Base-by-base conservation (phyloP, 169 alveolate species). In the Eimeria acervulina region DNA sequence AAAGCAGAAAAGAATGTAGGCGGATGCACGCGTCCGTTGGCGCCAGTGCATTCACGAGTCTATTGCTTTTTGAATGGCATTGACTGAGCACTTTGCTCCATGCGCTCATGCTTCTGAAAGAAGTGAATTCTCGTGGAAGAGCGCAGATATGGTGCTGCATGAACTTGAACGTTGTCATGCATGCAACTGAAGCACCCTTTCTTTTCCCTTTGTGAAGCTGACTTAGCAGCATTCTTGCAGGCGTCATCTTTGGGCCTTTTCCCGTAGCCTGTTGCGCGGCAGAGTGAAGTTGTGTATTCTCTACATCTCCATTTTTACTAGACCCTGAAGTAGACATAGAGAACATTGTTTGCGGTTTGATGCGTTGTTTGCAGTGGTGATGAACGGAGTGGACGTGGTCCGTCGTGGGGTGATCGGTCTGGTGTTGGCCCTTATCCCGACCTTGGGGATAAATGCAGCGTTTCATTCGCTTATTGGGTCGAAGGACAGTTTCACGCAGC, bases 341-440 rank as follows among this genome's bases (percentile, higher is more conserved):
- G 44, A 74, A 38, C 61, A 21, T 31, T 74, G 5, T 21, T 42
- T 40, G 33, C 17, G 55, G 51, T 33, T 17, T 12, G 6, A 61
- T 12, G 59, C 40, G 85, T 7, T 85, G 7, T 47, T 52, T 81
- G 90, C 93, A 85, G 93, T 55, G 59, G 23, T 36, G 36, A 85
- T 85, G 93, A 38, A 85, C 55, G 93, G 74, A 5, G 15, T 85
- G 40, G 78, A 61, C 80, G 80, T 85, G 12, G 52, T 85, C 93
- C 93, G 93, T 21, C 93, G 93, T 59, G 93, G 93, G 59, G 93
- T 33, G 44, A 36, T 52, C 51, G 78, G 93, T 36, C 23, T 85
- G 59, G 59, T 70, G 51, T 70, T 85, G 80, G 93, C 93, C 61
- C 12, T 33, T 26, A 31, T 61, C 10, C 93, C 93, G 23, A 47